These are phyloP conservation scores for Phytophthora idaei DNA, from an alignment of 352 stramenopile species.

Conservation along the genomic window DNA sequence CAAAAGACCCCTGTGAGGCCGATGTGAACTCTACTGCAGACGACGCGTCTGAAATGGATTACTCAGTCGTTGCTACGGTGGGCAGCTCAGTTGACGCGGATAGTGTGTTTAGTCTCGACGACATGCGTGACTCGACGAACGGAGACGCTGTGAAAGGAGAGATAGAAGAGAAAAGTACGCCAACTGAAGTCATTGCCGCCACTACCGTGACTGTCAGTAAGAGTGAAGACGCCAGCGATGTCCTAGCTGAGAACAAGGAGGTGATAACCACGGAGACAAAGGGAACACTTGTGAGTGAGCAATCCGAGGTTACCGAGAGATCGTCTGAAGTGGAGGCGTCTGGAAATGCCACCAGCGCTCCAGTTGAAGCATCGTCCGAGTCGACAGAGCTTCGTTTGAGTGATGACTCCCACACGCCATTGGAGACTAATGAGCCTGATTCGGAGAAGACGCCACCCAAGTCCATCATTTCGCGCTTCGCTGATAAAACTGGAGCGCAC, in stretches of 20 bases:
- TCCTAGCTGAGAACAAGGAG: background rate
- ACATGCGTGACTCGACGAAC: constrained; percentile 17
- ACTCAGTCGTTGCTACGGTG: constrained; percentile 20
- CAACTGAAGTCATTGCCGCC: too few relatives aligned
- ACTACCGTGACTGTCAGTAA: too few relatives aligned
- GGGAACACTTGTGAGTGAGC: background rate
- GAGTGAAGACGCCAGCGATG: too few relatives aligned
- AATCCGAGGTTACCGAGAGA: too few relatives aligned
- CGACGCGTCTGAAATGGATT: constrained; percentile 11
- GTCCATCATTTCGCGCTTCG: constrained; percentile 35
- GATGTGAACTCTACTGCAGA: constrained; percentile 13
- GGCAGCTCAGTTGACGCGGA: constrained; percentile 23
- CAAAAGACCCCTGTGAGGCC: background rate
- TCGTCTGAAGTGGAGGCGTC: background rate
- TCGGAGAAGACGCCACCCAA: constrained; percentile 30
- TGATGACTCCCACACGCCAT: too few relatives aligned
- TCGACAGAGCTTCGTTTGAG: background rate
- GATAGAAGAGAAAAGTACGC: background rate
- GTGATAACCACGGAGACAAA: background rate
- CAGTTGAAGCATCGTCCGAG: too few relatives aligned
- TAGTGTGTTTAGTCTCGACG: constrained; percentile 20
- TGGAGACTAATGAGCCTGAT: constrained; percentile 17
- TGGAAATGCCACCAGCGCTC: background rate
- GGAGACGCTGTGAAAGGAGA: background rate
- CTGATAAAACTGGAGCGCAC: constrained; percentile 29